Percentiles rank a stretch among this genome's conserved stretches.
Conservation (phyloP, 2,329 filamentous ascomycete genomes). For the Lachnellula willkommii region DNA sequence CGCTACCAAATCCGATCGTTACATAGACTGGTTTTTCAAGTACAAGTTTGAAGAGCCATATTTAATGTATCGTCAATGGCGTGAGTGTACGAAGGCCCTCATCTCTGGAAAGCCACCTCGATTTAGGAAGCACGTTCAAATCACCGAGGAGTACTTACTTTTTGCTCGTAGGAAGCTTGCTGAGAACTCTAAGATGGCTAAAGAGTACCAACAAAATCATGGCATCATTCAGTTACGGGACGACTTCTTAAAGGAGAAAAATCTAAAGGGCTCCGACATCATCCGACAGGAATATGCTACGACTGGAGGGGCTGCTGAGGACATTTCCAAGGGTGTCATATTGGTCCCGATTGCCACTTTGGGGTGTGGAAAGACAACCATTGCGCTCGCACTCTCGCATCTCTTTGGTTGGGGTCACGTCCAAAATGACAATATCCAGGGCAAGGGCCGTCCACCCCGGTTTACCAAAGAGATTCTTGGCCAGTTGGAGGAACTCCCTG, state of each 20-base stretch:
- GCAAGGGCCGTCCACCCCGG: slow-evolving; percentile 67
- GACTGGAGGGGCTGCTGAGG: slow-evolving; percentile 42
- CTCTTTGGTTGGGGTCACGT: slow-evolving; percentile 90
- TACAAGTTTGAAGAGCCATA: slow-evolving; percentile 99
- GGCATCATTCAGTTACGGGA: slow-evolving; percentile 90
- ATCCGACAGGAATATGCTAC: slow-evolving; percentile 65
- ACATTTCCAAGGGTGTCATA: slow-evolving; percentile 64
- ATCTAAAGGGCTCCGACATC: slow-evolving; percentile 82
- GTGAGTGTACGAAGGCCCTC: slow-evolving; percentile 88
- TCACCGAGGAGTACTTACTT: slow-evolving; percentile 84
- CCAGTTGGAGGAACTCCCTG: slow-evolving; percentile 58
- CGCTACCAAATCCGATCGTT: slow-evolving; percentile 48
- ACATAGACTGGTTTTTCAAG: slow-evolving; percentile 99
- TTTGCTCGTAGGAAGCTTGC: slow-evolving; percentile 73
- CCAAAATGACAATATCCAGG: slow-evolving; percentile 93
- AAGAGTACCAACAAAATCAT: slow-evolving; percentile 78
- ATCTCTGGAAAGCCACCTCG: slow-evolving; percentile 70
- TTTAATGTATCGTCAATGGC: slow-evolving; percentile 97
- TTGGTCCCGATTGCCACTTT: slow-evolving; percentile 90
- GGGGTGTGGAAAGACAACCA: slow-evolving; percentile 93
- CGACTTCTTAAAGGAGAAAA: slow-evolving; percentile 77
- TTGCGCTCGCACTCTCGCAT: slow-evolving; percentile 73
- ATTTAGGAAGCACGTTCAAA: slow-evolving; percentile 79
- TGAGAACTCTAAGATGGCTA: slow-evolving; percentile 60
- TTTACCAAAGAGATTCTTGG: slow-evolving; percentile 70